Percentiles rank a stretch among this genome's conserved stretches.
phyloP scores from a whole-genome alignment of 805 yeast genomes.

The Lipomyces yamanashiensis region DNA sequence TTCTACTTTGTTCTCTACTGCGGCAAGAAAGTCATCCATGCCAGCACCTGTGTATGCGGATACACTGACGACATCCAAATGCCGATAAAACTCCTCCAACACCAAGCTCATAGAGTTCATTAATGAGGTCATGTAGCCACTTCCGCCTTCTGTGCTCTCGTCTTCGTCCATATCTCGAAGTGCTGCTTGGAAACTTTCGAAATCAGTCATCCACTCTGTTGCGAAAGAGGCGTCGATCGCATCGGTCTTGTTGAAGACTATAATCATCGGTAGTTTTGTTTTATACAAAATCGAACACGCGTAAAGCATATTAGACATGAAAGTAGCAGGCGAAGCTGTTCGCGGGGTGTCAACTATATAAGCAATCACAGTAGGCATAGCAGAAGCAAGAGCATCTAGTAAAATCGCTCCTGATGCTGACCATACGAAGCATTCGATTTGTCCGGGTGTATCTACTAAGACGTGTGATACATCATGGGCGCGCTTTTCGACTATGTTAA shows the following conservation, averaged over 20 bases:
- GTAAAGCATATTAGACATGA: slow-evolving; percentile 96
- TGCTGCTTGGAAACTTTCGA: slow-evolving; percentile 86
- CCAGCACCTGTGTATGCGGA: slow-evolving; percentile 94
- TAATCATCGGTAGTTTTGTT: slow-evolving; percentile 93
- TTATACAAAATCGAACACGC: slow-evolving; percentile 97
- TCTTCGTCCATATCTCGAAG: slow-evolving; percentile 68
- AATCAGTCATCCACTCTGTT: slow-evolving; percentile 96
- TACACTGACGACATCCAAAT: slow-evolving; percentile 89
- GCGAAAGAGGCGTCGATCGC: slow-evolving; percentile 84
- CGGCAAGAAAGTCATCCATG: slow-evolving; percentile 84
- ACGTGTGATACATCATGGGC: slow-evolving; percentile 55
- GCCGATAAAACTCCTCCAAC: slow-evolving; percentile 94
- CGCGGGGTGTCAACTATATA: slow-evolving; percentile 97
- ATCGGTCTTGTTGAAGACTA: slow-evolving; percentile 95
- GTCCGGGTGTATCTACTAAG: slow-evolving; percentile 97
- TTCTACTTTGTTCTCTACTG: slow-evolving; percentile 82
- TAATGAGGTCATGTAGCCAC: slow-evolving; percentile 92
- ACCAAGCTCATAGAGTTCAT: slow-evolving; percentile 94
- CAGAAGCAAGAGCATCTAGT: slow-evolving; percentile 94
- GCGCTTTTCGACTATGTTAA: slow-evolving; percentile 80
- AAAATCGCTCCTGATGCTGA: slow-evolving; percentile 94
- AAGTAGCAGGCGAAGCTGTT: slow-evolving; percentile 91
- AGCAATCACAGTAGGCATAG: slow-evolving; percentile 94
- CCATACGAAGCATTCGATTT: slow-evolving; percentile 96
- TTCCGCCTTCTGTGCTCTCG: slow-evolving; percentile 62